Evolutionary conservation across 805 yeast species (phyloP), one percentile per base, ranked within the genome.

Genomic region (Clavispora phyllophila): DNA sequence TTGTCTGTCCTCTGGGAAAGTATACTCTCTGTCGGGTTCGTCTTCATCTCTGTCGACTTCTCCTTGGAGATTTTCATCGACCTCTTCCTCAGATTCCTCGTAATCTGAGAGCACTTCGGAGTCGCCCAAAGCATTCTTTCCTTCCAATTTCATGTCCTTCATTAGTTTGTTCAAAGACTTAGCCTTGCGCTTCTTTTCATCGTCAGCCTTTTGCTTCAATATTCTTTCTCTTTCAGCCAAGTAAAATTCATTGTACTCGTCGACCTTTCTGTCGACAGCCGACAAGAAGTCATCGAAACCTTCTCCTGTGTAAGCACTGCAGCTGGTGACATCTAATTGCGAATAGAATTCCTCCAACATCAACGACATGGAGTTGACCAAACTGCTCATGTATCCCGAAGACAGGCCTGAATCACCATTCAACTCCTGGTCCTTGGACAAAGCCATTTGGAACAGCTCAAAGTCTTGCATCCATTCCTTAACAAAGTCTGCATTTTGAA

Each of bases 401-500:
- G 82, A 78, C 18, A 75, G 63, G 5, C 76, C 74, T 19, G 75
- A 78, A 40, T 75, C 80, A 28, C 81, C 84, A 50, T 78, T 83
- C 39, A 77, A 64, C 37, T 85, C 89, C 46, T 81, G 80, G 59
- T 84, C 84, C 25, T 73, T 71, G 49, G 74, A 73, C 43, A 91
- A 68, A 1, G 95, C 95, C 18, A 65, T 68, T 63, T 91, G 98
- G 71, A 93, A 93, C 13, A 80, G 73, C 62, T 91, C 97, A 62
- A 93, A 93, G 65, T 93, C 99, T 2, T 83, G 78, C 97, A 93
- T 88, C 99, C 99, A 93, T 51, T 87, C 95, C 57, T 80, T 82
- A 18, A 96, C 97, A 66, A 90, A 89, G 39, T 78, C 83, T 0
- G 95, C 87, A 45, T 84, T 83, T 52, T 82, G 72, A 4, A 85